These are phyloP conservation scores for Yarrowia deformans DNA, from an alignment of 805 yeast genomes.

Conservation along the genomic window DNA sequence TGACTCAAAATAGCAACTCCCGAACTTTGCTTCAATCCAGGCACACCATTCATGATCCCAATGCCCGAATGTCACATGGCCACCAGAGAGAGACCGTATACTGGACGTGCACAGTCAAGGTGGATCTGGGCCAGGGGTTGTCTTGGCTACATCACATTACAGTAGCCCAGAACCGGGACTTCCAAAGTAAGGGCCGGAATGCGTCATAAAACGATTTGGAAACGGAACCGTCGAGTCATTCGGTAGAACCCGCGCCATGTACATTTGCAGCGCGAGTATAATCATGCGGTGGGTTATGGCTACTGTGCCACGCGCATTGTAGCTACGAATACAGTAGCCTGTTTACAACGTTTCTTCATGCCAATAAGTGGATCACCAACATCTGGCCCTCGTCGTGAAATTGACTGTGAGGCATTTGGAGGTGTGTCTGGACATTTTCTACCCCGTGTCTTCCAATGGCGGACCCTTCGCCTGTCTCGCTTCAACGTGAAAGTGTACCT, in stretches of 20 bases:
- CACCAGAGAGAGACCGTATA: background rate
- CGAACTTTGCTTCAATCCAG: conserved; percentile 6
- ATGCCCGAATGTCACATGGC: conserved; percentile 7
- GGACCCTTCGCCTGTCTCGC: background rate
- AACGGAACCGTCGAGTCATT: background rate
- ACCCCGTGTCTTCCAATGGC: background rate
- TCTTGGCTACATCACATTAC: conserved; percentile 1
- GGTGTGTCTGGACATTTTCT: too few relatives aligned
- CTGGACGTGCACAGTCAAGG: too few relatives aligned
- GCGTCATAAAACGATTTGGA: background rate
- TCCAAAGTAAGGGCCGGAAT: background rate
- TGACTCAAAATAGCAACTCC: conserved; percentile 15
- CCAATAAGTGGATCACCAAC: too few relatives aligned
- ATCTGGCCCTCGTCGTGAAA: too few relatives aligned
- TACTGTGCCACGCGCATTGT: too few relatives aligned
- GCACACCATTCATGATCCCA: background rate
- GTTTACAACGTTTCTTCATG: too few relatives aligned
- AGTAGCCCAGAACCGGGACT: background rate
- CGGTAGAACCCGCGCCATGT: background rate
- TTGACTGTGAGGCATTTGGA: too few relatives aligned
- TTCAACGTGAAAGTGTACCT: background rate
- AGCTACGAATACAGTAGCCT: too few relatives aligned
- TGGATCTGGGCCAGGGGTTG: conserved; percentile 7
- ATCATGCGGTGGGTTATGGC: too few relatives aligned
- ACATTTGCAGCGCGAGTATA: too few relatives aligned